Evolutionary conservation across 345 rosid species (phyloP).

Genomic region (Rhodomyrtus tomentosa): DNA sequence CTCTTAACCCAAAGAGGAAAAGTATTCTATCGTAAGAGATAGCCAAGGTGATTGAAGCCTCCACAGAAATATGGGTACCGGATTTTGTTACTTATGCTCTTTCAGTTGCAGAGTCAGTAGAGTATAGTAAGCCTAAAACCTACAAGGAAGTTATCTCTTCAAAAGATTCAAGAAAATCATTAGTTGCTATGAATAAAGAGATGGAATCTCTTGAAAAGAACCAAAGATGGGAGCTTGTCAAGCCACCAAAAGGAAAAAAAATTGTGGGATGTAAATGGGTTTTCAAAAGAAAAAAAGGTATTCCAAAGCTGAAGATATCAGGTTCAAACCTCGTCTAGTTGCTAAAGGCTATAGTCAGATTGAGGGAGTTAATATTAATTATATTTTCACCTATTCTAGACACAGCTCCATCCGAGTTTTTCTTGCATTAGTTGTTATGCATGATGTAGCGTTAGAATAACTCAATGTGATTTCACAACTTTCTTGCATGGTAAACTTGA

Average conservation of each 20-base stretch:
- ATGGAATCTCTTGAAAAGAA: not conserved
- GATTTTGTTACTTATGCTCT: not conserved
- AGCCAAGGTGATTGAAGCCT: not conserved
- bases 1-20: too few relatives aligned
- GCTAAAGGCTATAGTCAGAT: not conserved
- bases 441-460: too few relatives aligned
- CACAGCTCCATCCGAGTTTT: too few relatives aligned
- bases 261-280: not conserved
- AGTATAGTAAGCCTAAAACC: too few relatives aligned
- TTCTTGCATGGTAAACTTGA: too few relatives aligned
- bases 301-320: not conserved
- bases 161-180: not conserved
- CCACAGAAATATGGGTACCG: not conserved
- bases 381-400: too few relatives aligned
- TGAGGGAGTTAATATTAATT: too few relatives aligned
- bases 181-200: not conserved
- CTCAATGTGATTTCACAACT: too few relatives aligned
- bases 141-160: not conserved
- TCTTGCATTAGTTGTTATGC: too few relatives aligned
- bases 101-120: not conserved
- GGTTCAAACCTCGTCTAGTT: not conserved
- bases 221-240: not conserved
- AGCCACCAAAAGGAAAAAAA: not conserved
- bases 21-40: not conserved
- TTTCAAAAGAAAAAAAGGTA: not conserved